These are phyloP conservation scores for Huntiella decipiens DNA, from an alignment of 2,329 filamentous ascomycete species.

Conservation along the genomic window DNA sequence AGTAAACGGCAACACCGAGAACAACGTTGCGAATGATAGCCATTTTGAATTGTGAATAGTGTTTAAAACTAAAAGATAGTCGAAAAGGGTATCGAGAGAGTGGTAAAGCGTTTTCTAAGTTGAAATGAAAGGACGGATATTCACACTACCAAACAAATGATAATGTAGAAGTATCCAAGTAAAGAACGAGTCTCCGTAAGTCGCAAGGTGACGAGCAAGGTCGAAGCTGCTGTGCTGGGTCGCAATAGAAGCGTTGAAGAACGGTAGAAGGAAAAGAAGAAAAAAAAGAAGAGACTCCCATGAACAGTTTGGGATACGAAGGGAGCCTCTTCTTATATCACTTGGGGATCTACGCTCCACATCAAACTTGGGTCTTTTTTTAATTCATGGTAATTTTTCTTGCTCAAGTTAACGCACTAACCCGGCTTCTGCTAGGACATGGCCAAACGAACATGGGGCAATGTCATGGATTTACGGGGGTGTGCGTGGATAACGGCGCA, in stretches of 20 bases:
- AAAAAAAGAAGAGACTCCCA: too few species aligned
- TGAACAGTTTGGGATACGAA: too few species aligned
- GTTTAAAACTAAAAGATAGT: neutral
- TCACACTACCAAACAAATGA: neutral
- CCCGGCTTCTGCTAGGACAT: neutral
- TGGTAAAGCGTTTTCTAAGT: neutral
- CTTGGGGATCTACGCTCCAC: too few species aligned
- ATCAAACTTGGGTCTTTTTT: too few species aligned
- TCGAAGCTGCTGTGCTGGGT: neutral
- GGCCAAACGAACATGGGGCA: neutral
- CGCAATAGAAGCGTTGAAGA: neutral
- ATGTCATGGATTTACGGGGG: neutral
- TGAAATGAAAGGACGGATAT: neutral
- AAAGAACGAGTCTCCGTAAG: neutral
- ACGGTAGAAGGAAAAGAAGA: neutral
- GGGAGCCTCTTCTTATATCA: too few species aligned
- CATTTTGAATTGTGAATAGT: neutral
- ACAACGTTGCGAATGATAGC: constrained; percentile 7
- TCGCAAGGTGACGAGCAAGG: neutral
- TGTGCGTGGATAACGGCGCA: neutral
- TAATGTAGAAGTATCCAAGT: neutral
- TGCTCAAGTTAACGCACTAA: neutral
- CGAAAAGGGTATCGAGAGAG: neutral
- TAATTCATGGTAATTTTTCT: neutral
- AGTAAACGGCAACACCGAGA: constrained; percentile 2